phyloP scores from a whole-genome alignment of 306 rosid species.

The Vigna mungo region DNA sequence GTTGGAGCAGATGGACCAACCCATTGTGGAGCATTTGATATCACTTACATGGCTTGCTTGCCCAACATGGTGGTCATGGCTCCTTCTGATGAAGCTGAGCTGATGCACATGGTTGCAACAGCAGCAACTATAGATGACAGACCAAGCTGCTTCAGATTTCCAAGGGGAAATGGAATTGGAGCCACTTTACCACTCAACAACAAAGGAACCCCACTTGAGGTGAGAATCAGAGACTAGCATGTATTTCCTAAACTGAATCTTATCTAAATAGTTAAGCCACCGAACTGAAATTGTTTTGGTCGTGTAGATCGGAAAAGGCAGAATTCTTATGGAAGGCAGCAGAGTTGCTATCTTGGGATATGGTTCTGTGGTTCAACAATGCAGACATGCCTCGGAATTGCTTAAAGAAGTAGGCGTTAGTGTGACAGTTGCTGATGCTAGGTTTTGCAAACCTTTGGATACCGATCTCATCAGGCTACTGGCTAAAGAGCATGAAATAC shows the following conservation, averaged over 20 bases:
- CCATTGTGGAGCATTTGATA: conserved; percentile 95
- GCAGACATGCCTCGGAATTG: conserved; percentile 68
- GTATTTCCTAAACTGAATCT: not conserved
- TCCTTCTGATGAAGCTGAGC: conserved; percentile 92
- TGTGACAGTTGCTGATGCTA: conserved; percentile 90
- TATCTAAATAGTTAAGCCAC: not conserved
- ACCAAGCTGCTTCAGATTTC: conserved; percentile 95
- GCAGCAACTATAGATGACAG: conserved; percentile 89
- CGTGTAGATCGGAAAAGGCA: conserved; percentile 86
- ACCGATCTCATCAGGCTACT: conserved; percentile 65
- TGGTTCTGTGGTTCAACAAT: conserved; percentile 79
- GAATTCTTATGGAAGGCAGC: conserved; percentile 70
- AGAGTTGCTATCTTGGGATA: conserved; percentile 84
- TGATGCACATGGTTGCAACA: conserved; percentile 96
- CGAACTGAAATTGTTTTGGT: conserved; percentile 6
- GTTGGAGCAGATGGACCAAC: conserved; percentile 99
- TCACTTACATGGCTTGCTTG: conserved; percentile 92
- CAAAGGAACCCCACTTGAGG: conserved; percentile 88
- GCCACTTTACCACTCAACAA: conserved; percentile 60
- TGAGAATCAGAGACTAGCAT: conserved; percentile 44
- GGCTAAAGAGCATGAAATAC: conserved; percentile 80
- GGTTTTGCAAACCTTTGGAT: conserved; percentile 95
- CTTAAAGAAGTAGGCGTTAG: conserved; percentile 58
- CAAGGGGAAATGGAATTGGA: conserved; percentile 94
- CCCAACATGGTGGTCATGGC: conserved; percentile 99